phyloP scores from a whole-genome alignment of 768 basidiomycete species.

The Lactarius hatsudake region DNA sequence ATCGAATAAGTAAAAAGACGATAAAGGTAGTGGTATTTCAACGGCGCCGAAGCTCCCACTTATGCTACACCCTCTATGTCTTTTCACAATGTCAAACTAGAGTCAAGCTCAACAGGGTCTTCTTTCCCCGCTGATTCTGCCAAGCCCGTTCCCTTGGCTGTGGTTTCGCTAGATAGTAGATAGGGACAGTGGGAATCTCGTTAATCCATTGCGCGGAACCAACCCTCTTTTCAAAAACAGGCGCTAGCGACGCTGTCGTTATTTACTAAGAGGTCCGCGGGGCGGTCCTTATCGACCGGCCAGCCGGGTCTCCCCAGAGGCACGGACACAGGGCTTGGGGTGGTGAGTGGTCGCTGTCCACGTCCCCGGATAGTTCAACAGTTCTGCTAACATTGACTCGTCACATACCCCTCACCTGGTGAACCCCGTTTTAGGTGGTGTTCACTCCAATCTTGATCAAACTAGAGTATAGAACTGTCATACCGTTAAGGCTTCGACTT shows the following conservation, averaged over 20 bases:
- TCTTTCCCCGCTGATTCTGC: constrained; percentile 60
- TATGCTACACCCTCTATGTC: constrained; percentile 80
- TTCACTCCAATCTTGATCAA: too few species aligned
- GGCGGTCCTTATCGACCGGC: neutral
- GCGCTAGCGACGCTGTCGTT: neutral
- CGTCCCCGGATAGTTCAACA: too few species aligned
- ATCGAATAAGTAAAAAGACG: constrained; percentile 78
- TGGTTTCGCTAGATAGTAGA: constrained; percentile 48
- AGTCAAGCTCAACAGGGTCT: constrained; percentile 85
- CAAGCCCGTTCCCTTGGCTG: constrained; percentile 37
- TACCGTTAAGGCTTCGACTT: neutral
- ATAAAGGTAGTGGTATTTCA: constrained; percentile 85
- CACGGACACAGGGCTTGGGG: neutral
- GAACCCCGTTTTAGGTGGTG: neutral
- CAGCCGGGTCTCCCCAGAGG: neutral
- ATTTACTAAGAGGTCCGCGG: neutral
- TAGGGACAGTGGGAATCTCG: constrained; percentile 47
- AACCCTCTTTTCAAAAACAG: neutral
- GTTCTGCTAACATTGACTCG: too few species aligned
- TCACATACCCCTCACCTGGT: neutral
- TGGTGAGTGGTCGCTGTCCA: too few species aligned
- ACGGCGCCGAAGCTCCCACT: constrained; percentile 74
- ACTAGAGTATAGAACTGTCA: neutral
- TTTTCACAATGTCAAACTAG: constrained; percentile 84
- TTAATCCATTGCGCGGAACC: constrained; percentile 38